phyloP scores from a whole-genome alignment of 805 yeast species.

The Cyberlindnera lachancei region DNA sequence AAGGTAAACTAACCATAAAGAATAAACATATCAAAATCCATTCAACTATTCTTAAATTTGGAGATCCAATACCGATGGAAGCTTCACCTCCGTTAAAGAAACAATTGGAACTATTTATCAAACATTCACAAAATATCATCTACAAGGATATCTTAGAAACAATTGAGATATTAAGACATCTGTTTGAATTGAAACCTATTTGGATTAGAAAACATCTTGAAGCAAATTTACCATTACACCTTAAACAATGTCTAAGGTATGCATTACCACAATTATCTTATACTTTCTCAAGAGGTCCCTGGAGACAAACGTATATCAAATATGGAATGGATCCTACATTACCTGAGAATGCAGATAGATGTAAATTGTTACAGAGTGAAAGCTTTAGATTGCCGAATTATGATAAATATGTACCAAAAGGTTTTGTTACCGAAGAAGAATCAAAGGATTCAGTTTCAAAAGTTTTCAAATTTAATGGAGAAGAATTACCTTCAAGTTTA shows the following conservation, averaged over 20 bases:
- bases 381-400: slow-evolving; percentile 44
- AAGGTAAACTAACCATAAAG: slow-evolving; percentile 39
- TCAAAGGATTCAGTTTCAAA: slow-evolving; percentile 34
- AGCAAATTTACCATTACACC: slow-evolving; percentile 40
- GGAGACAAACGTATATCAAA: slow-evolving; percentile 79
- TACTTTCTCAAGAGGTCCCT: slow-evolving; percentile 83
- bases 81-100: slow-evolving; percentile 43
- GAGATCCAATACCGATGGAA: slow-evolving; percentile 37
- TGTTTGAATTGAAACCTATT: slow-evolving; percentile 69
- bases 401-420: slow-evolving; percentile 24
- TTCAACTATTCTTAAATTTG: slow-evolving; percentile 46
- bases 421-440: slow-evolving; percentile 26
- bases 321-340: slow-evolving; percentile 73
- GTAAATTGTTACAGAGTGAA: slow-evolving; percentile 78
- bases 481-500: slow-evolving; percentile 56
- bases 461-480: slow-evolving; percentile 65
- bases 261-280: slow-evolving; percentile 84
- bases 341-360: slow-evolving; percentile 40
- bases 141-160: slow-evolving; percentile 24
- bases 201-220: slow-evolving; percentile 77
- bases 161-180: slow-evolving; percentile 22
- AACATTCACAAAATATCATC: slow-evolving; percentile 22
- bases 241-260: slow-evolving; percentile 45
- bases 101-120: slow-evolving; percentile 33
- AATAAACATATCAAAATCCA: slow-evolving; percentile 42